Percentiles rank a stretch among this genome's conserved stretches.
phyloP scores from a whole-genome alignment of 106 monocot species.

The Xerophyta viscosa region DNA sequence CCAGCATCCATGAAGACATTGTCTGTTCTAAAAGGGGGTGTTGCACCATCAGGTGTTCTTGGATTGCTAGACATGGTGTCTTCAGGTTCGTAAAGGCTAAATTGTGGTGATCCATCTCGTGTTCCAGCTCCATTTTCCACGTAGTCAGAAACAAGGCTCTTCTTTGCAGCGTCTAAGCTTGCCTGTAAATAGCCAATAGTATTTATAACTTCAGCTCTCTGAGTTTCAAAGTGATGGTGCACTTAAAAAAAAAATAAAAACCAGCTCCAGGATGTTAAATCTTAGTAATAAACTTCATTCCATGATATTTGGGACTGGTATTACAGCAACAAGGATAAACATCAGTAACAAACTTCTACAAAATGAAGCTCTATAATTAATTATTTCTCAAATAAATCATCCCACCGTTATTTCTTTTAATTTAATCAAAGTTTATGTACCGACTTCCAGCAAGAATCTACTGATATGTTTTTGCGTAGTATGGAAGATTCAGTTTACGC shows the following conservation, averaged over 20 bases:
- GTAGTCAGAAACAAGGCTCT: slow-evolving; percentile 41
- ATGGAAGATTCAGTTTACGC: too few species aligned
- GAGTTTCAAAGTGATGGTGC: neutral
- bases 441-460: too few species aligned
- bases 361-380: too few species aligned
- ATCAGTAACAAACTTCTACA: too few species aligned
- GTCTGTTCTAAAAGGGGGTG: neutral
- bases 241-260: neutral
- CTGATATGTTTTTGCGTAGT: too few species aligned
- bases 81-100: slow-evolving; percentile 44
- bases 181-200: slow-evolving; percentile 25
- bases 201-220: neutral
- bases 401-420: too few species aligned
- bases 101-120: slow-evolving; percentile 19
- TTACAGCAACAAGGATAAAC: too few species aligned
- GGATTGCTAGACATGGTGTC: slow-evolving; percentile 15
- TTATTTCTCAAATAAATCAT: too few species aligned
- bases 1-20: slow-evolving; percentile 1
- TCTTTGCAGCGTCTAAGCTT: slow-evolving; percentile 66
- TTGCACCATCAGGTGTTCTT: slow-evolving; percentile 14
- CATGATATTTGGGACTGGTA: too few species aligned
- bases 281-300: too few species aligned
- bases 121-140: slow-evolving; percentile 9
- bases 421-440: too few species aligned
- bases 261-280: neutral